Evolutionary conservation across 2,329 filamentous ascomycete species (phyloP), one percentile per base, ranked within the genome.

Genomic region (Botrytis galanthina): DNA sequence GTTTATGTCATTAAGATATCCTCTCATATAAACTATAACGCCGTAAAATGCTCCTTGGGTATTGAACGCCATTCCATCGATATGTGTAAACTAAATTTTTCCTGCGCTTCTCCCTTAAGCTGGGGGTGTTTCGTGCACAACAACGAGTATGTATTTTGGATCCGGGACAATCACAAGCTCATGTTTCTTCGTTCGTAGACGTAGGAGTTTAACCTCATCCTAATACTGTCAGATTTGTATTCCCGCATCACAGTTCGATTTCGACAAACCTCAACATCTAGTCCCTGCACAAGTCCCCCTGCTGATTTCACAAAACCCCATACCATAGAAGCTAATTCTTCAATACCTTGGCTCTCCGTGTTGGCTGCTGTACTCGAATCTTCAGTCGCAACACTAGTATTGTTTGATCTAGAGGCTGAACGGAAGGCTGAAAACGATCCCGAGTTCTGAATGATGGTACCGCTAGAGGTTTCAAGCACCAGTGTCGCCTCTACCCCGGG

Each of bases 81-180:
- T 46, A 59, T 64, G 32, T 26, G 35, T 63, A 57, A 62, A 35
- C 18, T 32, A 61, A 54, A n/a, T 29, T 67, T 37, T 39, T 22
- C 9, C 42, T 54, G 48, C 70, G 48, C 8, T 39, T 35, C 12
- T 32, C 20, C 32, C 32, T 35, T 82, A 92, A 79, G 89, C 90
- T 14, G 89, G 87, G 57, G 92, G 91, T n/a, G 92, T 94, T 80
- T 95, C 93, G 83, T 95, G 93, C 73, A 95, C 88, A 54, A 94
- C 91, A 72, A 95, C 89, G 54, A 95, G 86, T 64, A 96, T 85
- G 82, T 93, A 97, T 80, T 93, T 94, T 59, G 88, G 80, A 81
- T 95, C 93, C 81, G 92, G 93, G 32, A 95, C 91, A 79, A 96
- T 93, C 74, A 96, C 91, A 75, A 96, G 84, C 82, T 97, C 93